A percentile compares a stretch with the other conserved stretches of the same genome.
Evolutionary conservation across 495 filamentous ascomycete genomes (phyloP).

Genomic region (Acidomyces sp.): DNA sequence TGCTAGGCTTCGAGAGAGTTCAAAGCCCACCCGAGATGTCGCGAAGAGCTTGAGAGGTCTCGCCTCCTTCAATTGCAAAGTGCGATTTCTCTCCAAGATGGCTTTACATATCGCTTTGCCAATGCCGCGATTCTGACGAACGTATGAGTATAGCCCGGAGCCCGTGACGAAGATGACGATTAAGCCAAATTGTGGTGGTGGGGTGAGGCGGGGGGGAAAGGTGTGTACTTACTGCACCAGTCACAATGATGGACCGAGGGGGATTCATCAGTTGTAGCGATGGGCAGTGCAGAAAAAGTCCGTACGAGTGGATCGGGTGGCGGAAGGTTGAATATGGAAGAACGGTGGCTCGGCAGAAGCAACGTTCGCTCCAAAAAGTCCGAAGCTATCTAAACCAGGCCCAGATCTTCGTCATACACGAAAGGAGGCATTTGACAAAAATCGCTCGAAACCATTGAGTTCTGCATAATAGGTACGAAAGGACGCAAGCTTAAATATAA

Average conservation of each 20-base stretch:
- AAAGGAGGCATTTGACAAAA: no score
- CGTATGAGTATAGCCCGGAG: neutral
- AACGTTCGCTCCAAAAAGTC: no score
- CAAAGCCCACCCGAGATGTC: slow-evolving; percentile 11
- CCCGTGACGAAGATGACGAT: neutral
- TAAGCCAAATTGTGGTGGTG: neutral
- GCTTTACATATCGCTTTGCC: slow-evolving; percentile 17
- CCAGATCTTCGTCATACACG: no score
- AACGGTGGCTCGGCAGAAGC: no score
- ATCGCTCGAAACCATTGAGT: no score
- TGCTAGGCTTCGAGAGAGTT: neutral
- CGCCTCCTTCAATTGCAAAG: slow-evolving; percentile 3
- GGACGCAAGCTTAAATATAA: no score
- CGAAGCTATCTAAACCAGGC: no score
- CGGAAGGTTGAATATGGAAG: no score
- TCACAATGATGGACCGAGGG: neutral
- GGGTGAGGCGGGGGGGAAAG: neutral
- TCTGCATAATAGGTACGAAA: no score
- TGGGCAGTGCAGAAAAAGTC: no score
- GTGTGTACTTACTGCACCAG: slow-evolving; percentile 2
- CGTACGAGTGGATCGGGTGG: no score
- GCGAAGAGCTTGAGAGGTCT: slow-evolving; percentile 15
- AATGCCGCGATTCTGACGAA: slow-evolving; percentile 20
- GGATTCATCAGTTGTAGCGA: neutral
- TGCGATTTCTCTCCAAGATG: slow-evolving; percentile 1